Conservation (phyloP, 768 basidiomycete genomes). For the Mycena olivaceomarginata region DNA sequence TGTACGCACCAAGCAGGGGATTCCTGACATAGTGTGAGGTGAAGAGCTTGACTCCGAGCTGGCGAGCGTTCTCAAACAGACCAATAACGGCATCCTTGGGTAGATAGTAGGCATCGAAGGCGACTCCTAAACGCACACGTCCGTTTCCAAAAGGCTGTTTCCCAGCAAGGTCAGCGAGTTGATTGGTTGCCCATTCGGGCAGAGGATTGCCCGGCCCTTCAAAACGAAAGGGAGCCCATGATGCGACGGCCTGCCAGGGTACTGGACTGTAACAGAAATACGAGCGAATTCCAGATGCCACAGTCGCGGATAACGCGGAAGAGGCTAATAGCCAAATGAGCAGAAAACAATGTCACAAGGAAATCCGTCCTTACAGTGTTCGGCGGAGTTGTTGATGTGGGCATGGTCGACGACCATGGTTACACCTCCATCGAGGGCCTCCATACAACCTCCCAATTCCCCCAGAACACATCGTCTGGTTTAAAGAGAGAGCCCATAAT, state of each 20-base stretch:
- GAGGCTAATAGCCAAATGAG: conserved; percentile 12
- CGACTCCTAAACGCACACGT: conserved; percentile 38
- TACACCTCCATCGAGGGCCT: conserved; percentile 35
- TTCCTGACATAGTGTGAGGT: conserved; percentile 34
- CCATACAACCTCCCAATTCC: conserved; percentile 37
- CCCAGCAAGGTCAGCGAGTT: conserved; percentile 37
- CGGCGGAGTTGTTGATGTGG: conserved; percentile 35
- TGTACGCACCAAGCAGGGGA: conserved; percentile 15
- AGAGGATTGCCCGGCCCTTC: neutral
- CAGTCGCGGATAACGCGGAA: conserved; percentile 30
- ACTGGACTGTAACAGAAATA: conserved; percentile 35
- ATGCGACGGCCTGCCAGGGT: neutral
- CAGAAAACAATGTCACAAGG: neutral
- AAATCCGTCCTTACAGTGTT: conserved; percentile 19
- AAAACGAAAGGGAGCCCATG: conserved; percentile 31
- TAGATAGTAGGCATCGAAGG: conserved; percentile 33
- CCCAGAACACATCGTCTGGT: conserved; percentile 41
- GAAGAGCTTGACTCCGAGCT: conserved; percentile 32
- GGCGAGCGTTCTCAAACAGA: conserved; percentile 19
- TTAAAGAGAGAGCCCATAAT: conserved; percentile 20
- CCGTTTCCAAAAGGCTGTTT: conserved; percentile 40
- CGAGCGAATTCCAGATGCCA: conserved; percentile 40
- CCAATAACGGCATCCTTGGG: conserved; percentile 30
- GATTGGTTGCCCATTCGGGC: conserved; percentile 24
- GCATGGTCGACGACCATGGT: conserved; percentile 43